Percentiles rank a stretch among this genome's conserved stretches.
These are phyloP conservation scores for Trichoderma guizhouense DNA, from an alignment of 2,329 filamentous ascomycete species.

Conservation along the genomic window DNA sequence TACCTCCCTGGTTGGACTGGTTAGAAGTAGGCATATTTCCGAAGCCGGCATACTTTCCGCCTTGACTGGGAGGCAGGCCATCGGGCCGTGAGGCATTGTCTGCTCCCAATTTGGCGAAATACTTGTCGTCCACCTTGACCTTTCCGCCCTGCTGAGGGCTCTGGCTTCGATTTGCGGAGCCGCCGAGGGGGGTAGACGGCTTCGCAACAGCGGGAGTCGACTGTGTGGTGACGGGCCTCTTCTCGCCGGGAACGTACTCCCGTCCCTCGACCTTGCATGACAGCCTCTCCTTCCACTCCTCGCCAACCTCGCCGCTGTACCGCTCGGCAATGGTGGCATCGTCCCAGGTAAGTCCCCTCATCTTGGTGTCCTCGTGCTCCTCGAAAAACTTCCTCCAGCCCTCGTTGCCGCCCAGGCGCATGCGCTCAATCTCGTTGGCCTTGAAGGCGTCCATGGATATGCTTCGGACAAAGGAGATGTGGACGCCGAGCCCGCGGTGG, in stretches of 20 bases:
- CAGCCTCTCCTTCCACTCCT: slow-evolving; percentile 92
- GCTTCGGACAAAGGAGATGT: slow-evolving; percentile 96
- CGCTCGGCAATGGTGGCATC: slow-evolving; percentile 85
- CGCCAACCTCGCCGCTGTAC: slow-evolving; percentile 84
- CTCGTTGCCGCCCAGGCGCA: slow-evolving; percentile 88
- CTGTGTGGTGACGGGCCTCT: slow-evolving; percentile 42
- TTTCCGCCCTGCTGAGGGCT: slow-evolving; percentile 43
- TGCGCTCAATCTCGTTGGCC: slow-evolving; percentile 82
- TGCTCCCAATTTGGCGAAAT: slow-evolving; percentile 80
- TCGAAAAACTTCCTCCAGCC: slow-evolving; percentile 88
- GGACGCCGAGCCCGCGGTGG: slow-evolving; percentile 90
- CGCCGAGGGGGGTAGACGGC: slow-evolving; percentile 40
- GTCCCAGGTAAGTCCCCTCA: slow-evolving; percentile 71
- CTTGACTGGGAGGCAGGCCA: slow-evolving; percentile 77
- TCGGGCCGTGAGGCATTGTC: slow-evolving; percentile 77
- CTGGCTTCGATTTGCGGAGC: slow-evolving; percentile 38
- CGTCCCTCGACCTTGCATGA: slow-evolving; percentile 82
- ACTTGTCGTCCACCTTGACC: slow-evolving; percentile 74
- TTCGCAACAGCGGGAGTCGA: slow-evolving; percentile 36
- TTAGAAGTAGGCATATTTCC: slow-evolving; percentile 67
- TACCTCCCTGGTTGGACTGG: slow-evolving; percentile 40
- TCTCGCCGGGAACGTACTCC: slow-evolving; percentile 76
- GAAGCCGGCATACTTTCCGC: slow-evolving; percentile 89
- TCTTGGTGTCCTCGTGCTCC: slow-evolving; percentile 61
- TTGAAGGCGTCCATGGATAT: slow-evolving; percentile 99